A percentile compares a stretch with the other conserved stretches of the same genome.
phyloP scores from a whole-genome alignment of 768 basidiomycete species.

The Lentinula boryana region DNA sequence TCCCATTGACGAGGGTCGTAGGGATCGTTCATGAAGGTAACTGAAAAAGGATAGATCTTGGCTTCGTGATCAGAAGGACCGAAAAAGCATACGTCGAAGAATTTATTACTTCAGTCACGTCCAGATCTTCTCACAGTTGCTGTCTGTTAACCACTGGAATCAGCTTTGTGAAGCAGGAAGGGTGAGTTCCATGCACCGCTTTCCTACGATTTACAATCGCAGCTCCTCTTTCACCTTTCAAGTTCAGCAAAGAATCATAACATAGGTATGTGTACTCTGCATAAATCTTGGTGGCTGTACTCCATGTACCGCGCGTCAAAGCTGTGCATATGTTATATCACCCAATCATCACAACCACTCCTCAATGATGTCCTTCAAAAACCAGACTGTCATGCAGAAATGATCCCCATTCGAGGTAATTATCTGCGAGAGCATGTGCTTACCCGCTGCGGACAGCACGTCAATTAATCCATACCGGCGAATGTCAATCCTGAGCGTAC shows the following conservation, averaged over 20 bases:
- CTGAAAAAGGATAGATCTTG: background rate
- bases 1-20: constrained; percentile 1
- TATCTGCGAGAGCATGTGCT: background rate
- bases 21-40: constrained; percentile 1
- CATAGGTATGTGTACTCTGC: background rate
- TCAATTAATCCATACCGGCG: background rate
- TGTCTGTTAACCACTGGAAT: background rate
- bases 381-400: background rate
- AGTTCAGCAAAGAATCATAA: background rate
- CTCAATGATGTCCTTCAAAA: background rate
- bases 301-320: background rate
- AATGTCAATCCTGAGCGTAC: background rate
- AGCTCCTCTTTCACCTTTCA: background rate
- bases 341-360: background rate
- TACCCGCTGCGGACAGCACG: background rate
- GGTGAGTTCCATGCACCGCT: background rate
- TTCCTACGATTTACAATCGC: background rate
- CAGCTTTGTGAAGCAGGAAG: background rate
- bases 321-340: no score
- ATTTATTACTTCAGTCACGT: background rate
- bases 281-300: background rate
- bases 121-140: background rate
- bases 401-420: background rate
- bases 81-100: background rate
- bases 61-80: background rate